Evolutionary conservation across 495 filamentous ascomycete species (phyloP), one percentile per base, ranked within the genome.

Genomic region (Hamigera avellanea): DNA sequence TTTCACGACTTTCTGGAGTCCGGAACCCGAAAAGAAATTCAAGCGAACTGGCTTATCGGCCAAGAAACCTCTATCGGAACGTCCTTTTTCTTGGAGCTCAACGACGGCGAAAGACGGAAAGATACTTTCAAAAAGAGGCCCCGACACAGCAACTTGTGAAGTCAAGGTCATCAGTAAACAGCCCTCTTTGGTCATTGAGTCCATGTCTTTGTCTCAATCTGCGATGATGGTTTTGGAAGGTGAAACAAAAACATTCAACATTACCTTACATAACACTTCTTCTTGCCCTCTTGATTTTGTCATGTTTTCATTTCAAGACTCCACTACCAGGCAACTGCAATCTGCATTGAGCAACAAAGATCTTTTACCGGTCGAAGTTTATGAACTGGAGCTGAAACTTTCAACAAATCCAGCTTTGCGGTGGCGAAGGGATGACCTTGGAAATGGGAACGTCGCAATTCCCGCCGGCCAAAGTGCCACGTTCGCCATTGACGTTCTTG

Each of bases 181-280:
- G 52, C 91, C 91, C 2, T 60, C 82, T 3, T 58, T 95, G 8
- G 59, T 78, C 1, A 67, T 95, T 9, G 79, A 83, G 40, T 80
- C 78, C 3, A 77, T 78, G 26, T 83, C 83, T 16, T 69, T 93
- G 7, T 76, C 81, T 0, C 88, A 95, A 50, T 82, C 82, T 12
- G 86, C 89, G 19, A 63, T 93, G 32, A 94, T 93, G 86, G 69
- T 95, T 36, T 66, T 95, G 10, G 87, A 94, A 58, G 88, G 88
- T 10, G 87, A 96, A 56, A 69, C 70, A 12, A 76, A 75, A 44
- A 62, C 63, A 1, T 95, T 96, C 43, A 78, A 70, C 2, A 72
- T 94, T 27, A 91, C 85, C 0, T 60, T 96, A 23, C 72, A 80
- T 40, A 95, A 96, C 42, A 59, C 74, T 9, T 93, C 87, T 1